These are phyloP conservation scores for Geotrichum australiense DNA, from an alignment of 1,139 yeast genomes.

Conservation along the genomic window DNA sequence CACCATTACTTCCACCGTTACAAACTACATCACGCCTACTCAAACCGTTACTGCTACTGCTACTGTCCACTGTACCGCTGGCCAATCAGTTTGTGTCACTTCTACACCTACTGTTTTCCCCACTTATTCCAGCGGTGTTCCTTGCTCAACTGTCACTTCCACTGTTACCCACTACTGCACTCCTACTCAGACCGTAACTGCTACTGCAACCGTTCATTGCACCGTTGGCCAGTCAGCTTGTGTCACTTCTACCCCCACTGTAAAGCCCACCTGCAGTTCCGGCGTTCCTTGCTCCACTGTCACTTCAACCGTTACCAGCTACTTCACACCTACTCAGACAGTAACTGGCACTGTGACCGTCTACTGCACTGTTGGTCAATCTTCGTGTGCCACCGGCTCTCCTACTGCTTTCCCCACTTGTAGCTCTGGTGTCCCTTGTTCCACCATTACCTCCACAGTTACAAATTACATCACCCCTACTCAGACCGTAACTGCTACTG, in stretches of 20 bases:
- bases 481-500: background rate
- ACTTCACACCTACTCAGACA: background rate
- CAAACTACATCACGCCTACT: background rate
- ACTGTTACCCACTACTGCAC: background rate
- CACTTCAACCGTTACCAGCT: background rate
- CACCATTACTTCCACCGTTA: background rate
- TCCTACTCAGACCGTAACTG: background rate
- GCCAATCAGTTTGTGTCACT: slow-evolving; percentile 1
- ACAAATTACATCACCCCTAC: background rate
- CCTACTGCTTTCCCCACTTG: slow-evolving; percentile 1
- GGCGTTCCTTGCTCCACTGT: slow-evolving; percentile 1
- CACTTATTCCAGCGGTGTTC: background rate
- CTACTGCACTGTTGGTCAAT: background rate
- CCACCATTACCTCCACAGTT: background rate
- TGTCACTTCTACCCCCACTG: slow-evolving; percentile 1
- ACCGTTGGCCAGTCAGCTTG: background rate
- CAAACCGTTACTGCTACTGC: slow-evolving; percentile 6
- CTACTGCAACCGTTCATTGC: slow-evolving; percentile 1
- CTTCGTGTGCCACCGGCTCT: background rate
- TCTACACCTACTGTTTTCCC: slow-evolving; percentile 1
- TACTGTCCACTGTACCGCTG: background rate
- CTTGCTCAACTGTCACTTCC: background rate
- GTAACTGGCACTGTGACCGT: slow-evolving; percentile 1
- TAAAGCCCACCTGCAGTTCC: background rate
- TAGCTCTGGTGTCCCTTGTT: background rate